These are phyloP conservation scores for Clitopilus passeckerianus DNA, from an alignment of 768 basidiomycete genomes.

Conservation along the genomic window DNA sequence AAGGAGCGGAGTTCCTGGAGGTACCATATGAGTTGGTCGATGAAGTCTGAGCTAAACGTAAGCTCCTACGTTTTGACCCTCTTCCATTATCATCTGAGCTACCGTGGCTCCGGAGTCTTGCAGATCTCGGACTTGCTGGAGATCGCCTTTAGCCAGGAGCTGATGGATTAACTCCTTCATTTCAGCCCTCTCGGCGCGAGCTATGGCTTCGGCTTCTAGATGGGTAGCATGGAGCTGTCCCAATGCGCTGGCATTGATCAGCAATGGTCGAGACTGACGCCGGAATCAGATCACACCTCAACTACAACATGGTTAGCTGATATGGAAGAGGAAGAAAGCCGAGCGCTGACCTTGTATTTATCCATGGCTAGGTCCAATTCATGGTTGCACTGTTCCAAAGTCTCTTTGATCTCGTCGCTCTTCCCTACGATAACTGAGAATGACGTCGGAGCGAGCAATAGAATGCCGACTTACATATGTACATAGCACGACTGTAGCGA, in stretches of 20 bases:
- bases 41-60: background rate
- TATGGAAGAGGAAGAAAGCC: background rate
- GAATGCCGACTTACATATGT: slow-evolving; percentile 29
- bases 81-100: slow-evolving; percentile 45
- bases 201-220: slow-evolving; percentile 20
- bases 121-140: slow-evolving; percentile 29
- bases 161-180: slow-evolving; percentile 33
- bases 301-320: slow-evolving; percentile 7
- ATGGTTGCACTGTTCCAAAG: slow-evolving; percentile 29
- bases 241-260: slow-evolving; percentile 20
- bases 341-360: slow-evolving; percentile 33
- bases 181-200: slow-evolving; percentile 24
- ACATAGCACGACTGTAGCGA: slow-evolving; percentile 28
- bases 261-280: background rate
- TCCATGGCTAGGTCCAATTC: slow-evolving; percentile 38
- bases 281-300: slow-evolving; percentile 14
- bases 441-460: background rate
- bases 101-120: slow-evolving; percentile 34
- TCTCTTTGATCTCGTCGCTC: slow-evolving; percentile 35
- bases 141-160: slow-evolving; percentile 31
- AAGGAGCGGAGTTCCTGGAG: slow-evolving; percentile 23
- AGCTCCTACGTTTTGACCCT: slow-evolving; percentile 40
- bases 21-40: slow-evolving; percentile 1
- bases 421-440: background rate
- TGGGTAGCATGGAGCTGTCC: slow-evolving; percentile 19